Conservation (phyloP, 306 rosid genomes). For the Dalbergia cochinchinensis region DNA sequence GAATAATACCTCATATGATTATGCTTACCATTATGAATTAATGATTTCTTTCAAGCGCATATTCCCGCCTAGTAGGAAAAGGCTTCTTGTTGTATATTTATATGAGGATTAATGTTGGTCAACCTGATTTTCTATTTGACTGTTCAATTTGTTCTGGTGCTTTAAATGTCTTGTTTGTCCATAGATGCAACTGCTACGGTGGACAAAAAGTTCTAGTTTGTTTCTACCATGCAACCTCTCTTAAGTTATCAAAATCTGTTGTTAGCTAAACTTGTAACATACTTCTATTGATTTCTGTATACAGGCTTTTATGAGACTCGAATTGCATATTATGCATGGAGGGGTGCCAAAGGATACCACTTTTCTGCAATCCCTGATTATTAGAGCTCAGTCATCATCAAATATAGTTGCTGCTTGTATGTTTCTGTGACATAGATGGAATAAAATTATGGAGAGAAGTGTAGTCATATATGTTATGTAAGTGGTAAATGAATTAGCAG, state of each 20-base stretch:
- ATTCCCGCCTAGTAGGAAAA: not conserved
- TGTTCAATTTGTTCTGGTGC: conserved; percentile 6
- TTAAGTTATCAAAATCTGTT: conserved; percentile 25
- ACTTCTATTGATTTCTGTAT: conserved; percentile 39
- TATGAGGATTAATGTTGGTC: conserved; percentile 10
- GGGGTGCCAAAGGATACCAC: conserved; percentile 89
- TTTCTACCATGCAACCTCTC: conserved; percentile 5
- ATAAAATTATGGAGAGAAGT: conserved; percentile 27
- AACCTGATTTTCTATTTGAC: not conserved
- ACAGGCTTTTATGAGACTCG: conserved; percentile 96
- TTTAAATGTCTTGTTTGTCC: conserved; percentile 8
- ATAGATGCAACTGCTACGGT: conserved; percentile 18
- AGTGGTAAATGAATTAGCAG: conserved; percentile 32
- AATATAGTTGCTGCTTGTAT: conserved; percentile 29
- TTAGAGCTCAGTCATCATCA: conserved; percentile 48
- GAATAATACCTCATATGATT: not conserved
- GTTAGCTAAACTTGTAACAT: conserved; percentile 18
- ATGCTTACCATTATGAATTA: conserved; percentile 15
- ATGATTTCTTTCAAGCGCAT: not conserved
- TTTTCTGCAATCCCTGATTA: conserved; percentile 93
- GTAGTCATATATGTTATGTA: conserved; percentile 33
- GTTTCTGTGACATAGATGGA: conserved; percentile 4
- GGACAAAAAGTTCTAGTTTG: conserved; percentile 12
- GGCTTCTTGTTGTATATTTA: not conserved
- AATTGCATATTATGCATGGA: conserved; percentile 90